Evolutionary conservation across 2,329 filamentous ascomycete species (phyloP).

Genomic region (Beauveria pseudobassiana): DNA sequence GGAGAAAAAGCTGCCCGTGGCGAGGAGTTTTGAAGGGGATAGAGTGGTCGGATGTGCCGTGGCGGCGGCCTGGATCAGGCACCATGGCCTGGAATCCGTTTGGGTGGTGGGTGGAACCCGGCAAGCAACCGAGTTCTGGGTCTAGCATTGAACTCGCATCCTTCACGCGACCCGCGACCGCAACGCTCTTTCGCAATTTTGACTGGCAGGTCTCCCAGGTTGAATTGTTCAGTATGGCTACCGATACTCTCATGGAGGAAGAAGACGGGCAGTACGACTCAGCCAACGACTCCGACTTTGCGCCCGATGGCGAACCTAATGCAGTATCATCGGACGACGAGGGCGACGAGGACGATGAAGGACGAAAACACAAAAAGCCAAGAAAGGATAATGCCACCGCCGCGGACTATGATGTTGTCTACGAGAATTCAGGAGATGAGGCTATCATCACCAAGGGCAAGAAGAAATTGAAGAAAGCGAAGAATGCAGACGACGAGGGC

Average conservation of each 20-base stretch:
- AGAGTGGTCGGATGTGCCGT: background rate
- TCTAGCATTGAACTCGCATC: background rate
- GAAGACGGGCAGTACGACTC: constrained; percentile 57
- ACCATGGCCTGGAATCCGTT: constrained; percentile 4
- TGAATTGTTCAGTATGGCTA: constrained; percentile 30
- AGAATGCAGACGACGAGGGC: constrained; percentile 44
- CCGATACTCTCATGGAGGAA: constrained; percentile 35
- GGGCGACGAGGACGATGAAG: constrained; percentile 25
- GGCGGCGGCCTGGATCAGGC: background rate
- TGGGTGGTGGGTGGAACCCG: constrained; percentile 5
- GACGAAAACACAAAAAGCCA: constrained; percentile 15
- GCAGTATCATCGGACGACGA: constrained; percentile 46
- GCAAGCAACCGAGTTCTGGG: background rate
- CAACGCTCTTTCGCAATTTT: background rate
- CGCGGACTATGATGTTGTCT: constrained; percentile 37
- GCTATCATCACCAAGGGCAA: constrained; percentile 57
- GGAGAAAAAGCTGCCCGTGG: background rate
- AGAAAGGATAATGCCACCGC: constrained; percentile 15
- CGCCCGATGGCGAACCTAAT: constrained; percentile 46
- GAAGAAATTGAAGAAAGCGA: constrained; percentile 38
- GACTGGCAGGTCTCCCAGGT: too few relatives aligned
- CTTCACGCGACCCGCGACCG: background rate
- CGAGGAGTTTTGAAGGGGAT: background rate
- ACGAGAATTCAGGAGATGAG: constrained; percentile 67
- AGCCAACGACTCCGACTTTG: constrained; percentile 67